A percentile compares a stretch with the other conserved stretches of the same genome.
Evolutionary conservation across 202 grass and related monocot species (phyloP).

Genomic region (Zoysia matrella): DNA sequence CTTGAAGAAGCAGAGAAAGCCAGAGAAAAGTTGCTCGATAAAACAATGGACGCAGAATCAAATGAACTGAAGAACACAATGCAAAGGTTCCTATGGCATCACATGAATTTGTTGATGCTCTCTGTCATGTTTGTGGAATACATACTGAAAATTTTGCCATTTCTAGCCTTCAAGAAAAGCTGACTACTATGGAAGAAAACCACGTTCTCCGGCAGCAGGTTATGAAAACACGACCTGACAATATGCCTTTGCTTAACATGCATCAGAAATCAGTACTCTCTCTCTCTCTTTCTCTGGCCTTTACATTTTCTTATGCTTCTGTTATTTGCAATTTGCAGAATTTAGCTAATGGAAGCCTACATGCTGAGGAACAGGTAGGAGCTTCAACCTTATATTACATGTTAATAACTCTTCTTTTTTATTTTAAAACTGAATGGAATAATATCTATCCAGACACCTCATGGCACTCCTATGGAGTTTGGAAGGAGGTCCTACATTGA

Average conservation of each 20-base stretch:
- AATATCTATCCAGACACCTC: constrained; percentile 60
- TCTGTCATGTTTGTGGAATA: constrained; percentile 21
- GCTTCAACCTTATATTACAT: constrained; percentile 28
- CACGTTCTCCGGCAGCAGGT: constrained; percentile 78
- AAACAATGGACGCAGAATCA: constrained; percentile 73
- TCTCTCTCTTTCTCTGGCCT: constrained; percentile 33
- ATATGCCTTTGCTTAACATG: constrained; percentile 59
- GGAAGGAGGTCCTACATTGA: constrained; percentile 68
- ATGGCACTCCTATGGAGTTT: constrained; percentile 60
- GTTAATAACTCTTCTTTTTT: constrained; percentile 23
- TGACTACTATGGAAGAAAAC: constrained; percentile 81
- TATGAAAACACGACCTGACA: constrained; percentile 58
- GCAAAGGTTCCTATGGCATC: constrained; percentile 65
- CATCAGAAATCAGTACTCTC: constrained; percentile 60
- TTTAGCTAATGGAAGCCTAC: constrained; percentile 50
- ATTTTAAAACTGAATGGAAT: constrained; percentile 40
- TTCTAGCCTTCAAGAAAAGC: constrained; percentile 81
- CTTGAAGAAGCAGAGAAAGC: constrained; percentile 67
- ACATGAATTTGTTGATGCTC: constrained; percentile 38
- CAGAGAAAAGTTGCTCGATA: constrained; percentile 65
- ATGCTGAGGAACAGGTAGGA: constrained; percentile 67
- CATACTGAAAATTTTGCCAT: constrained; percentile 46
- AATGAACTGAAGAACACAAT: constrained; percentile 74
- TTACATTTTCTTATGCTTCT: constrained; percentile 30
- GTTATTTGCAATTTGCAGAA: constrained; percentile 66